Evolutionary conservation across 176 grass and related monocot genomes (phyloP).

Genomic region (Otatea glauca): DNA sequence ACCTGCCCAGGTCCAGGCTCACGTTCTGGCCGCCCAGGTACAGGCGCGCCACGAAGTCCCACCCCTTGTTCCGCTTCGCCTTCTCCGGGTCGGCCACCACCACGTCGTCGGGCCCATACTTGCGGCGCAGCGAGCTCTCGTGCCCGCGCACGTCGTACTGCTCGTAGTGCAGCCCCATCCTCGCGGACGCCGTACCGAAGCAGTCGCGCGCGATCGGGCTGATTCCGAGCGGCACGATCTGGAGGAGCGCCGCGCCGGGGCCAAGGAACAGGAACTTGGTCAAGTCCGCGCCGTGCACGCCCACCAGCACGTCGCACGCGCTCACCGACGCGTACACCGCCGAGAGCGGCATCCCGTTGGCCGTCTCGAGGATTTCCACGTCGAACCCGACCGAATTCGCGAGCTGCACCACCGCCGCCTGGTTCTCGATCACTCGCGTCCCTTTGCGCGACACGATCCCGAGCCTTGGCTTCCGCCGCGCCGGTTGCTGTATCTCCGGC

Average conservation of each 20-base stretch:
- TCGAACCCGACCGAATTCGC: constrained; percentile 46
- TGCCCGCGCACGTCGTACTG: constrained; percentile 51
- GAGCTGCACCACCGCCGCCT: constrained; percentile 41
- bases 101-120: constrained; percentile 38
- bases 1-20: constrained; percentile 47
- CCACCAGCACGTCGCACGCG: constrained; percentile 66
- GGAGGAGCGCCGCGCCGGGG: constrained; percentile 44
- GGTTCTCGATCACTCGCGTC: constrained; percentile 73
- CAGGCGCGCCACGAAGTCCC: constrained; percentile 38
- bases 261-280: constrained; percentile 75
- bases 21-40: constrained; percentile 75
- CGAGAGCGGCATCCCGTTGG: constrained; percentile 30
- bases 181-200: constrained; percentile 50
- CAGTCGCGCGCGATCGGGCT: constrained; percentile 33
- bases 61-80: constrained; percentile 24
- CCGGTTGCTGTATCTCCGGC: too few relatives aligned
- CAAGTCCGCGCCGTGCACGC: constrained; percentile 83
- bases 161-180: constrained; percentile 62
- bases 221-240: constrained; percentile 64
- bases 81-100: constrained; percentile 47
- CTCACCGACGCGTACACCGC: constrained; percentile 49
- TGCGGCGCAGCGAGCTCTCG: constrained; percentile 66
- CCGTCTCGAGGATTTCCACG: constrained; percentile 60
- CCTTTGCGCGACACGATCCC: constrained; percentile 62
- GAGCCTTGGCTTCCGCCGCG: constrained; percentile 36